Conservation (phyloP, 2,329 filamentous ascomycete species). For the Claviceps maximensis region DNA sequence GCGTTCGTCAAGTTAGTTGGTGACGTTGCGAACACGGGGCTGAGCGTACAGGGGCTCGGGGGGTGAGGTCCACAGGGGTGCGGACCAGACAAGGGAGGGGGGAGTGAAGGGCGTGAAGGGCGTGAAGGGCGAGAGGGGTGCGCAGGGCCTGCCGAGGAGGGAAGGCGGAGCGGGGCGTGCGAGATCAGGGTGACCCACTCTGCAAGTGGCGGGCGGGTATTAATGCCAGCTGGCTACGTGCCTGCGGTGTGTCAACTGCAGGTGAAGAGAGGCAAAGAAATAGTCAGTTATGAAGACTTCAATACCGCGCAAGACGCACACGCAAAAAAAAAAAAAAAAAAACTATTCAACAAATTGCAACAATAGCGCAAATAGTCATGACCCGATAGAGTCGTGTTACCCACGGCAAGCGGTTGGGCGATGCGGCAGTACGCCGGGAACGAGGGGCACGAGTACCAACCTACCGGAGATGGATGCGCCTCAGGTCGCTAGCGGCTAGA, state of each 20-base stretch:
- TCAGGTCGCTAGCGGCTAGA: conserved; percentile 11
- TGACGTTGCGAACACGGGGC: conserved; percentile 32
- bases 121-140: conserved; percentile 2
- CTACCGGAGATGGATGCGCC: conserved; percentile 6
- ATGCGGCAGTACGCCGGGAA: conserved; percentile 3
- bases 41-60: conserved; percentile 16
- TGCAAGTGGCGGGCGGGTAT: background rate
- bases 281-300: too few relatives aligned
- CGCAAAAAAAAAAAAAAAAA: background rate
- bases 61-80: background rate
- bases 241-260: background rate
- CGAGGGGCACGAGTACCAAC: conserved; percentile 9
- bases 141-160: background rate
- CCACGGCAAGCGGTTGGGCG: conserved; percentile 1
- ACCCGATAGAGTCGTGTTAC: background rate
- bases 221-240: background rate
- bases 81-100: conserved; percentile 4
- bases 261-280: background rate
- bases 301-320: too few relatives aligned
- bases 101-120: background rate
- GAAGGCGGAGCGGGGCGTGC: background rate
- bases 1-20: conserved; percentile 25
- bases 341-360: background rate
- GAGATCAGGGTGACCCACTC: background rate
- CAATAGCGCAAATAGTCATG: background rate